A percentile compares a stretch with the other conserved stretches of the same genome.
Conservation (phyloP, 1,284 basidiomycete species). For the Cryptococcus floricola region DNA sequence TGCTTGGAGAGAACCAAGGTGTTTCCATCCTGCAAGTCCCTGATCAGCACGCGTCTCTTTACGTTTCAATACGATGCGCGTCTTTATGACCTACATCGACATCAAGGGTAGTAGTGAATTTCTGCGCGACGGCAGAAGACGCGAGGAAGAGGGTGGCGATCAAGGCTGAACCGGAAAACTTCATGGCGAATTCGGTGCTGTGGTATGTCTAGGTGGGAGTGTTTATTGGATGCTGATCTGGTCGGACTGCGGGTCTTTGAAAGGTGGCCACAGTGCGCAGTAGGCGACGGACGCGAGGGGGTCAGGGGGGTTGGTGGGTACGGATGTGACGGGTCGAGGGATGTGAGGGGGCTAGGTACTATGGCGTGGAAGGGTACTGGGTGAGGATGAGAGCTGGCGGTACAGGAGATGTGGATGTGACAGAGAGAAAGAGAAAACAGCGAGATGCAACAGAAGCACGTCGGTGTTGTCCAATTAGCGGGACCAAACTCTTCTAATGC, state of each 20-base stretch:
- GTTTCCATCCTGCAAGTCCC: constrained; percentile 27
- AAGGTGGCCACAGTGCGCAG: neutral
- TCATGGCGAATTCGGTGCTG: constrained; percentile 3
- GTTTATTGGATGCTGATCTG: neutral
- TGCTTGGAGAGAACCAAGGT: constrained; percentile 26
- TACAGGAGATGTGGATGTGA: too few species aligned
- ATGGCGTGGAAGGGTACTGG: too few species aligned
- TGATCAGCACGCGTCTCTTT: neutral
- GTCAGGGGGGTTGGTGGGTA: neutral
- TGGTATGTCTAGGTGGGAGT: neutral
- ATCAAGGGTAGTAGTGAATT: constrained; percentile 14
- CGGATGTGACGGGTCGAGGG: neutral
- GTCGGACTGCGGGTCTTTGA: neutral
- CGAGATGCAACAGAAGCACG: too few species aligned
- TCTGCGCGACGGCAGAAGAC: constrained; percentile 4
- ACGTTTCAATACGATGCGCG: neutral
- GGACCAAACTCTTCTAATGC: too few species aligned
- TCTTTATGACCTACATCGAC: constrained; percentile 10
- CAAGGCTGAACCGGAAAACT: constrained; percentile 3
- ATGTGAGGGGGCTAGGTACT: neutral
- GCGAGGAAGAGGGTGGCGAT: constrained; percentile 12
- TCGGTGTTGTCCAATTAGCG: too few species aligned
- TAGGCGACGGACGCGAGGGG: neutral
- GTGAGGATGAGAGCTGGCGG: too few species aligned
- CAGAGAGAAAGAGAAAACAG: too few species aligned